Evolutionary conservation across 768 basidiomycete genomes (phyloP), one percentile per base, ranked within the genome.

Genomic region (Mycena sanguinolenta): DNA sequence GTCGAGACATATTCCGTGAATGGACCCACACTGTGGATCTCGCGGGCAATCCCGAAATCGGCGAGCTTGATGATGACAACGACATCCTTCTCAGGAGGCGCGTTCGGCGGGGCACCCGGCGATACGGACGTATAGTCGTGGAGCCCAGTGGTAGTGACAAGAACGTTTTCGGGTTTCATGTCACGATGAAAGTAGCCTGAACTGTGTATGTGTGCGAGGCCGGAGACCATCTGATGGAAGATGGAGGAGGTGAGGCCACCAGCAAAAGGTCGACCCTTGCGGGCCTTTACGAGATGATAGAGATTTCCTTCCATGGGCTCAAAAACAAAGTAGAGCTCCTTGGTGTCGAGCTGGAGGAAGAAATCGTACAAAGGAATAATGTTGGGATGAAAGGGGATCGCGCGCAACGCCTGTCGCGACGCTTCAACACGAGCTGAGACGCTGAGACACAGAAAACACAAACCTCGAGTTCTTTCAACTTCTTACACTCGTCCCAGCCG

Each of bases 291-390:
- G 84, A 99, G 94, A 80, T 99, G 98, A 83, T 97, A 99, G 57
- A 99, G 90, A 82, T 99, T 99, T 77, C 98, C 98, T 82, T 99
- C 98, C 98, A 99, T 99, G 77, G 96, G 96, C 83, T 99, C 98
- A 82, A 99, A 99, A 55, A 99, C 97, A 77, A 99, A 99, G 82
- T 99, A 98, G 75, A 99, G 94, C 82, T 99, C 97, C 81, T 95
- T 95, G 70, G 95, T 89, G 74, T 91, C 89, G 6, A 97, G 98
- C n/a, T 96, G 90, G 74, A 99, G 94, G 85, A 99, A 99, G 77
- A 95, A 97, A 82, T 99, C 98, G 86, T 99, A 99, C 75, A 99
- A 87, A 67, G 98, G 97, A 80, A 99, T 98, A 82, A 99, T 95
- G 79, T 97, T 96, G 30, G 94, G 94, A 82, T 99, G 98, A 79